Conservation (phyloP, 345 rosid genomes). For the Corchorus capsularis region DNA sequence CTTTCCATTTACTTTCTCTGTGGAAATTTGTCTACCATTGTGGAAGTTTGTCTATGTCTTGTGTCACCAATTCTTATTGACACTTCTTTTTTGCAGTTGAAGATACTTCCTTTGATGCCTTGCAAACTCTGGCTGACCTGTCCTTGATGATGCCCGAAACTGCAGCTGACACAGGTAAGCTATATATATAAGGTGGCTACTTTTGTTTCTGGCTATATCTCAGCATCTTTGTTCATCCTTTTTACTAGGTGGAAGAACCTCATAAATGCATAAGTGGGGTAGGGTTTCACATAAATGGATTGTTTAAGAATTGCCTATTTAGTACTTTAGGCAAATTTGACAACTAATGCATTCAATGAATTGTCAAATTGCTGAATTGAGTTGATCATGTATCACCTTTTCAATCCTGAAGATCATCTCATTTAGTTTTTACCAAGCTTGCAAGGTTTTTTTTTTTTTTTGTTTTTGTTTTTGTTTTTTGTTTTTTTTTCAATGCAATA, state of each 20-base stretch:
- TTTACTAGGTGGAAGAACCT: neutral
- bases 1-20: neutral
- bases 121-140: slow-evolving; percentile 73
- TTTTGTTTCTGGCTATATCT: neutral
- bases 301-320: neutral
- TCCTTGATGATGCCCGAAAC: slow-evolving; percentile 77
- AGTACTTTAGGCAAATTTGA: neutral
- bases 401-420: neutral
- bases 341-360: slow-evolving; percentile 1
- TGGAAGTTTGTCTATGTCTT: slow-evolving; percentile 6
- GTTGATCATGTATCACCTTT: neutral
- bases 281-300: neutral
- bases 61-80: slow-evolving; percentile 17
- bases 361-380: neutral
- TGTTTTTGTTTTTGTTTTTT: no score
- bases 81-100: slow-evolving; percentile 45
- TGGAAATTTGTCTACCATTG: neutral
- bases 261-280: neutral
- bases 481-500: no score
- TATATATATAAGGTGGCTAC: slow-evolving; percentile 14
- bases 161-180: slow-evolving; percentile 64
- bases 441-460: slow-evolving; percentile 4
- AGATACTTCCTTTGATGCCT: slow-evolving; percentile 68
- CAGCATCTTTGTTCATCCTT: neutral
- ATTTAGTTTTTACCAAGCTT: neutral